Evolutionary conservation across 2,329 filamentous ascomycete species (phyloP).

Genomic region (Didymella arachidicola): DNA sequence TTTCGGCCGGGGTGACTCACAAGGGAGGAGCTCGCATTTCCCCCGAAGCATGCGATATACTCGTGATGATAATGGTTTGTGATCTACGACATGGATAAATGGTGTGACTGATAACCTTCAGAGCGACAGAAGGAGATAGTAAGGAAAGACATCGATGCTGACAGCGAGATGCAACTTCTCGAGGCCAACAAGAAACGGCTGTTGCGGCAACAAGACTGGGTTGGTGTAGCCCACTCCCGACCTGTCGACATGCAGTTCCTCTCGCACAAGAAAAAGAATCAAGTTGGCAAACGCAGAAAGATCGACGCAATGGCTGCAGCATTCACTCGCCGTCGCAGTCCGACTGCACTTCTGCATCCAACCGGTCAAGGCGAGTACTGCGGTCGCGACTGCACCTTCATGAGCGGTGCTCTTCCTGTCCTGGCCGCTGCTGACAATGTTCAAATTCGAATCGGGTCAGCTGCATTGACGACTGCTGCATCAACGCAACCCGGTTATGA

Average conservation of each 20-base stretch:
- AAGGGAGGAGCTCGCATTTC: background rate
- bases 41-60: background rate
- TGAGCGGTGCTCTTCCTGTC: conserved; percentile 25
- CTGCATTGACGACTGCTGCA: conserved; percentile 42
- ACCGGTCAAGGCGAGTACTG: conserved; percentile 3
- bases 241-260: conserved; percentile 41
- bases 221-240: conserved; percentile 40
- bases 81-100: background rate
- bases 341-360: background rate
- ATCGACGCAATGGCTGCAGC: conserved; percentile 17
- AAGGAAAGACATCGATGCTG: conserved; percentile 14
- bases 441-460: conserved; percentile 47
- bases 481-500: conserved; percentile 23
- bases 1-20: background rate
- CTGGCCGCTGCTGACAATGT: conserved; percentile 33
- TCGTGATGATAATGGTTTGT: background rate
- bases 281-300: conserved; percentile 47
- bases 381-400: conserved; percentile 13
- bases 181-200: conserved; percentile 42
- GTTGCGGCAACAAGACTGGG: conserved; percentile 47
- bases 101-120: conserved; percentile 6
- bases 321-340: conserved; percentile 4
- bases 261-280: conserved; percentile 37
- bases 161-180: conserved; percentile 31
- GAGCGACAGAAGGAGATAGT: conserved; percentile 5